Base-by-base conservation (phyloP, 2,329 filamentous ascomycete genomes). In the Phaeosphaeria sp. region DNA sequence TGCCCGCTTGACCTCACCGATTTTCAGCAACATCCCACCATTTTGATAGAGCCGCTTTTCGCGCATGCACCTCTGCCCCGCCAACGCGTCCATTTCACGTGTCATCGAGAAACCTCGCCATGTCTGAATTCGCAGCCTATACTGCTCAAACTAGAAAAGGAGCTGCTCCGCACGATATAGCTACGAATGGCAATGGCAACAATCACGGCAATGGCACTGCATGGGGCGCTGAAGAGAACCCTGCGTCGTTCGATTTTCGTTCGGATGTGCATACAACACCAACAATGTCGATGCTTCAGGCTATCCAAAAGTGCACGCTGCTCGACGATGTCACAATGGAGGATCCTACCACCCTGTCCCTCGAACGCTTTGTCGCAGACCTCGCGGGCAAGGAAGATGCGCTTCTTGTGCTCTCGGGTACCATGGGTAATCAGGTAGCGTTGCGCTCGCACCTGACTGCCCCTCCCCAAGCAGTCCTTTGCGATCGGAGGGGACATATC, bases 401-500 rank as follows among this genome's bases (percentile, higher is more conserved):
- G 0, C 82, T 97, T 4, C 88, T 97, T 53, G 91, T 97, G 54
- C 83, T 96, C 58, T 95, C 91, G 0, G 94, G 94, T 3, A 97
- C 93, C 4, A 97, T 97, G 93, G 93, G 92, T 42, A 97, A 97
- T 78, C 93, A 97, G 75, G 82, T 97, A 18, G 89, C 90, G 0
- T 83, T 97, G 43, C 87, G 93, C 41, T 85, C 90, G 1, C 90
- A 95, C 58, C 83, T 97, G 15, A 85, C 82, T 0, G 89, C 91
- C 59, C 93, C 93, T 15, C 94, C 94, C 0, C 88, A 96, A 74
- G 85, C 86, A 7, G 86, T 97, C 5, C 80, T 97, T 9, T 92
- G 90, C 66, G 93, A 97, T 73, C 82, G 88, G 62, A 85, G 92
- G 33, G 86, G 88, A 4, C 94, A 97, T 73, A 90, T 97, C 56